A percentile compares a stretch with the other conserved stretches of the same genome.
phyloP scores from a whole-genome alignment of 1,284 basidiomycete genomes.

The Bondarzewia mesenterica region DNA sequence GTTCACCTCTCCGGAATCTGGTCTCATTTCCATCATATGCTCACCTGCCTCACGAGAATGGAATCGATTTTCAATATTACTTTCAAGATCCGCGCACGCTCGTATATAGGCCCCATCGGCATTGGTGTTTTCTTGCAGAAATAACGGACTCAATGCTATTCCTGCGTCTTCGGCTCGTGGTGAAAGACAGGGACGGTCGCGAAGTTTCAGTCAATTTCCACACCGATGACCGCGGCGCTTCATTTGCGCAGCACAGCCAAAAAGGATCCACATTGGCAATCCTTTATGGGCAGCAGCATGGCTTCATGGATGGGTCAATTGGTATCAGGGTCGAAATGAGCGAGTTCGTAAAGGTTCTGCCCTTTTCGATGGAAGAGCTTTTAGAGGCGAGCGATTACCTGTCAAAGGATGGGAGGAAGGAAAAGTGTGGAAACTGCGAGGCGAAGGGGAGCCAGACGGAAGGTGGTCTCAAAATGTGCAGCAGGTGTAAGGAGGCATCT shows the following conservation, averaged over 20 bases:
- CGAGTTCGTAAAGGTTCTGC: neutral
- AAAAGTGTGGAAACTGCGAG: neutral
- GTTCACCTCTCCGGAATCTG: too few relatives aligned
- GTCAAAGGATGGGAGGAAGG: neutral
- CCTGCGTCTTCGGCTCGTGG: neutral
- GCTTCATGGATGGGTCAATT: neutral
- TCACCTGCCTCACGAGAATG: neutral
- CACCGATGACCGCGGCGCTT: neutral
- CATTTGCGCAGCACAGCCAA: neutral
- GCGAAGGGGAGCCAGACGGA: neutral
- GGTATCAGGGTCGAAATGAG: neutral
- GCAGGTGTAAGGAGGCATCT: neutral
- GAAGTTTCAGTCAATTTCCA: neutral
- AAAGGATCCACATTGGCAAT: neutral
- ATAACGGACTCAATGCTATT: neutral
- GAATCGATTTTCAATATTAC: neutral
- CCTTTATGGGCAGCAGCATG: neutral
- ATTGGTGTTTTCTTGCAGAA: neutral
- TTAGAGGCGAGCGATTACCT: neutral
- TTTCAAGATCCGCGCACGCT: neutral
- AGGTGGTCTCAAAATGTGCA: neutral
- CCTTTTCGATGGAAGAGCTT: neutral
- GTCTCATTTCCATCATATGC: neutral
- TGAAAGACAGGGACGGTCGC: neutral
- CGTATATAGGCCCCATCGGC: neutral